Conservation (phyloP, 352 stramenopile genomes). For the Thraustochytrium sp. region DNA sequence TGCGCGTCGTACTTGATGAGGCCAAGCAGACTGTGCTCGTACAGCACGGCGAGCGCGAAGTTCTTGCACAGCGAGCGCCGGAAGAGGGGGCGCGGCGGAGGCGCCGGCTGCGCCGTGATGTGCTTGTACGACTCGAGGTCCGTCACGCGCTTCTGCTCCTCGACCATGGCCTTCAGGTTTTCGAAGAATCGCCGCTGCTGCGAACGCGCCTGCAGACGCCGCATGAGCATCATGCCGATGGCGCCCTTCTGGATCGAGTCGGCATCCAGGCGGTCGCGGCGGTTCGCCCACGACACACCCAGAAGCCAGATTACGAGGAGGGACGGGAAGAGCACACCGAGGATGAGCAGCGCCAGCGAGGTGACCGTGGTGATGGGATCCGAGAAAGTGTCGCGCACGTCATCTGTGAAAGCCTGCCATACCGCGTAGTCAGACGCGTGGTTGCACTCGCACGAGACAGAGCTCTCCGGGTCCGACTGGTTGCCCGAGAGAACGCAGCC, state of each 20-base stretch:
- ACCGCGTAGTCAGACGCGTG: slow-evolving; percentile 16
- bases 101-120: neutral
- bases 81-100: neutral
- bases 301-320: neutral
- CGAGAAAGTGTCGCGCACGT: slow-evolving; percentile 2
- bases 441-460: neutral
- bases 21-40: slow-evolving; percentile 24
- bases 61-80: neutral
- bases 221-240: slow-evolving; percentile 25
- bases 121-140: slow-evolving; percentile 11
- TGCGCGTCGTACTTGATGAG: slow-evolving; percentile 30
- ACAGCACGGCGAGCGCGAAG: neutral
- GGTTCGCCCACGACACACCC: neutral
- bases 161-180: neutral
- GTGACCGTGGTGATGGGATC: slow-evolving; percentile 19
- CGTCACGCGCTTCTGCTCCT: neutral
- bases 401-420: slow-evolving; percentile 19
- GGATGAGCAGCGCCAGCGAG: neutral
- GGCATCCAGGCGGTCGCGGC: neutral
- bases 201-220: neutral
- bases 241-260: slow-evolving; percentile 34
- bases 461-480: neutral
- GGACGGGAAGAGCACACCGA: slow-evolving; percentile 17
- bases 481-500: neutral
- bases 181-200: slow-evolving; percentile 23